Base-by-base conservation (phyloP, 129 eudicot genomes). In the Lonicera japonica region DNA sequence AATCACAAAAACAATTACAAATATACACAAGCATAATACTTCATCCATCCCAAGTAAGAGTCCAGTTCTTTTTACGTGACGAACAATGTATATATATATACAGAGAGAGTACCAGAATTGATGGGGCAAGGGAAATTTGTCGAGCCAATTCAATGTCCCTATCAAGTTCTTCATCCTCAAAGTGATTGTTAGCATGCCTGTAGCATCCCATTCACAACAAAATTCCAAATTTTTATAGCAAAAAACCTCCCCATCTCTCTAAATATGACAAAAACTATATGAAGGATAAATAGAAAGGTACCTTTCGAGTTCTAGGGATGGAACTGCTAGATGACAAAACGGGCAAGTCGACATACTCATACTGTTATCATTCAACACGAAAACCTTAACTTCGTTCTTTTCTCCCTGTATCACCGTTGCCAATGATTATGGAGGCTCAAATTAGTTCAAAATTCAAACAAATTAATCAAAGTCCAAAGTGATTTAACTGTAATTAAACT, bases 101-200 rank as follows among this genome's bases (percentile, higher is more conserved):
- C 14, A 64, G 14, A 25, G 8, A n/a, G 36, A 16, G 36, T 22
- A 66, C 75, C 65, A 12, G 50, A 29, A 29, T 56, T 2, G 80
- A 67, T 15, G 75, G 58, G 19, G 64, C 66, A 70, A 66, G 68
- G 21, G 79, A 75, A 14, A 83, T 72, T 61, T 60, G 76, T 29
- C 52, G 70, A 7, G 81, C 86, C 59, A 79, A 45, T 25, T 73
- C 71, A 41, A 73, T 13, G 73, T 85, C 94, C 58, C 59, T 58
- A 1, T 67, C 65, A 41, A 66, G 11, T 48, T 83, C 77, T 46
- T 83, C 87, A 52, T 86, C 95, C 57, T 73, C 82, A 56, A 91
- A 91, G 75, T 91, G 97, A 71, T 56, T 71, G 55, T 80, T 91
- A 13, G 83, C 97, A 70, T 91, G 97, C 77, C 97, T 90, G 77